Evolutionary conservation across 2,329 filamentous ascomycete genomes (phyloP), one percentile per base, ranked within the genome.

Genomic region (Nemania bipapillata): DNA sequence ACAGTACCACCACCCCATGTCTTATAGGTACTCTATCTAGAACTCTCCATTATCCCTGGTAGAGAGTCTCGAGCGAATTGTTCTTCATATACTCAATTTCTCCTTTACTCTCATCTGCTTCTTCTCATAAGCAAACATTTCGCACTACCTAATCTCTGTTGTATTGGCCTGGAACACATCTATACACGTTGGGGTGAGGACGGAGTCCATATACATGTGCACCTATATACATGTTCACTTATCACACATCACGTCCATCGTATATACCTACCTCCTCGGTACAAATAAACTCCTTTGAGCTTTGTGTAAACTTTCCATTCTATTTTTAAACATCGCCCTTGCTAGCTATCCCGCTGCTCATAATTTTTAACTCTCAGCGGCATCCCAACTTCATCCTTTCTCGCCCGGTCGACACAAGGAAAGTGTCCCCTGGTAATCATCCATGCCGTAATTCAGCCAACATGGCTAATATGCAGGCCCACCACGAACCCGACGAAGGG

Each of bases 401-500:
- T n/a, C n/a, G 17, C 37, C 26, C n/a, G 17, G 17, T 22, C 20
- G 17, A 35, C 15, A n/a, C 20, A 20, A 26, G 42, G 11, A 6
- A 37, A 37, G 30, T 11, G 24, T 53, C 7, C 32, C 64, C 30
- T n/a, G 12, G 12, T 35, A 8, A 45, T 30, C 28, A 45, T 60
- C n/a, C 12, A 68, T 68, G 65, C 28, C 37, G 47, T 15, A 7
- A 42, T 22, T 45, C 26, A 8, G 12, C 28, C 28, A 67, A 17
- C 6, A 70, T 70, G 68, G 68, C 64, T 9, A 56, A 52, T 30
- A 35, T 32, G 3, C 58, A 35, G 22, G 22, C 32, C 28, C 22
- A 63, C 17, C 42, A 64, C 26, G 65, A 70, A 22, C 63, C 65
- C 26, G 69, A 76, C 45, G 74, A 74, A 42, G 74, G 72, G 66